Evolutionary conservation across 345 rosid genomes (phyloP), one percentile per base, ranked within the genome.

Genomic region (Hevea brasiliensis): DNA sequence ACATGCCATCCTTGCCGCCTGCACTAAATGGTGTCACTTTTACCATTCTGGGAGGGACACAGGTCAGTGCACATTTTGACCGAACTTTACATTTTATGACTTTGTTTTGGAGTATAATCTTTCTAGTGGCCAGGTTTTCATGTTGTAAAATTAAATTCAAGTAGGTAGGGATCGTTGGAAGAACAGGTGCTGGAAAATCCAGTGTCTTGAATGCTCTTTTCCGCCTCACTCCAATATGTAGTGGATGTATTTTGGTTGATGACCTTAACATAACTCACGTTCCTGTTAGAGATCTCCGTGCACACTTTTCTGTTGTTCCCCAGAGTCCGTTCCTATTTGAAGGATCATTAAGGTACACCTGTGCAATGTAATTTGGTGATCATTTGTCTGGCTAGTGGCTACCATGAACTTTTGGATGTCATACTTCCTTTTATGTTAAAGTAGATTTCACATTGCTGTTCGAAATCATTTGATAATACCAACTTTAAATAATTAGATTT

Each of bases 151-250:
- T 56, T 58, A 29, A 61, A 24, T 66, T 70, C 14, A 61, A 75
- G 67, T 78, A 92, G 98, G 97, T 90, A 71, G 98, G 95, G 77
- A 85, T 94, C 42, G 85, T 94, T 53, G 96, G 96, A 77, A 89
- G 98, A 87, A 94, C 98, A 15, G 97, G 98, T 75, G 96, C 96
- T 7, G 98, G 98, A 68, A 94, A 94, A 76, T 92, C 98, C 35
- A 92, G 96, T 45, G 61, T 94, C 78, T 81, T 94, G 88, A 94
- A 90, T 83, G 93, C 92, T 37, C 92, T 94, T 70, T 89, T 94
- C 81, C 87, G 90, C 79, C 97, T 94, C 10, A 77, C 82, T 61
- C 89, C 90, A 41, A 76, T 92, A 73, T 83, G 87, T 50, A 65
- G 78, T 23, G 98, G 97, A 61, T 73, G 72, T 75, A 84, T 94